These are phyloP conservation scores for Calvatia gigantea DNA, from an alignment of 768 basidiomycete genomes.

Conservation along the genomic window DNA sequence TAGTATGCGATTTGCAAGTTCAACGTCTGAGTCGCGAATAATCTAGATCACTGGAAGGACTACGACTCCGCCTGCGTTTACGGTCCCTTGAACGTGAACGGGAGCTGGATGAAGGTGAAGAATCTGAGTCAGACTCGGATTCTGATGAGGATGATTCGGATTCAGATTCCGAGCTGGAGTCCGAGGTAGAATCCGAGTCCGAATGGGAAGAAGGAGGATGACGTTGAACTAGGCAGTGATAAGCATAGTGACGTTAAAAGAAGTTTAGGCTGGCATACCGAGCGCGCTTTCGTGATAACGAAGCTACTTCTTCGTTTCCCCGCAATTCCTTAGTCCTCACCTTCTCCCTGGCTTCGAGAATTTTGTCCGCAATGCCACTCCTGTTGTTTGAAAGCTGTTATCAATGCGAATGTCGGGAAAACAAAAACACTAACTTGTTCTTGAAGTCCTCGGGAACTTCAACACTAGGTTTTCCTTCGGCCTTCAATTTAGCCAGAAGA, in stretches of 20 bases:
- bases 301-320: conserved; percentile 24
- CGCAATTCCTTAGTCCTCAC: conserved; percentile 49
- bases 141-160: conserved; percentile 37
- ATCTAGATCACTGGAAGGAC: conserved; percentile 6
- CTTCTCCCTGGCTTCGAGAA: conserved; percentile 81
- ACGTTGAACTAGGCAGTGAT: conserved; percentile 13
- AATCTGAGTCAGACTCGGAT: conserved; percentile 36
- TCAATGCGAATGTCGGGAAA: background rate
- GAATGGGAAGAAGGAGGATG: conserved; percentile 38
- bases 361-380: conserved; percentile 79
- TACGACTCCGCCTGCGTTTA: conserved; percentile 16
- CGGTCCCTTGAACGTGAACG: conserved; percentile 14
- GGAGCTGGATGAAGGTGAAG: conserved; percentile 22
- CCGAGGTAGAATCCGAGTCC: conserved; percentile 35
- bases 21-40: conserved; percentile 2
- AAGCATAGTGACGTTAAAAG: conserved; percentile 9
- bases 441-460: conserved; percentile 93
- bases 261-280: background rate
- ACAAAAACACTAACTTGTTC: conserved; percentile 53
- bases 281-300: conserved; percentile 6
- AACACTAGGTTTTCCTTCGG: conserved; percentile 70
- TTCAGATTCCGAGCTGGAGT: conserved; percentile 38
- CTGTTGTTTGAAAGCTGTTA: conserved; percentile 29
- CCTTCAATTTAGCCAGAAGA: conserved; percentile 60
- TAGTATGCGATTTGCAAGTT: background rate